These are phyloP conservation scores for Aspergillus hiratsukae DNA, from an alignment of 2,329 filamentous ascomycete genomes.

Conservation along the genomic window DNA sequence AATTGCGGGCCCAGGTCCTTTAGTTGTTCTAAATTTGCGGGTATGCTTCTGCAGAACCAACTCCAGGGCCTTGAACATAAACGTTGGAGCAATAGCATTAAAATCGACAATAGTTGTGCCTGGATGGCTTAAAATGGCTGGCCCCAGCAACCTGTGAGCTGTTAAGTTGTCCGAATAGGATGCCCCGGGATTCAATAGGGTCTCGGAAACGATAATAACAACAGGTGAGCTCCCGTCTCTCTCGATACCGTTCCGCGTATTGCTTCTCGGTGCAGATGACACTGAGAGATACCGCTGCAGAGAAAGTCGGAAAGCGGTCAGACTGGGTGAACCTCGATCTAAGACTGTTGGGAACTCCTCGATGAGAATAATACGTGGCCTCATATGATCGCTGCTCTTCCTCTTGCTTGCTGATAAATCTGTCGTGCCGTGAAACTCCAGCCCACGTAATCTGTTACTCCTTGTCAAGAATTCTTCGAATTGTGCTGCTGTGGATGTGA, in stretches of 20 bases:
- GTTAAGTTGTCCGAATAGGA: slow-evolving; percentile 88
- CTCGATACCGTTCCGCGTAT: slow-evolving; percentile 16
- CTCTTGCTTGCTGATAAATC: slow-evolving; percentile 1
- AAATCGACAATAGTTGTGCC: slow-evolving; percentile 81
- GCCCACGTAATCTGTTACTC: slow-evolving; percentile 71
- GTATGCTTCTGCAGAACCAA: slow-evolving; percentile 81
- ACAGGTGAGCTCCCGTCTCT: slow-evolving; percentile 60
- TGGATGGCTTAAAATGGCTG: slow-evolving; percentile 77
- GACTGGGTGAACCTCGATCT: slow-evolving; percentile 57
- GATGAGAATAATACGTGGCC: slow-evolving; percentile 61
- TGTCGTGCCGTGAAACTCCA: slow-evolving; percentile 46
- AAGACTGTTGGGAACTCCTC: slow-evolving; percentile 81
- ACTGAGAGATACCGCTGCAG: slow-evolving; percentile 71
- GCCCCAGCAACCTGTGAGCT: slow-evolving; percentile 80
- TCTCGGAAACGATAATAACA: slow-evolving; percentile 89
- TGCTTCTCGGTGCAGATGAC: slow-evolving; percentile 41
- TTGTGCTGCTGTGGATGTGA: slow-evolving; percentile 67
- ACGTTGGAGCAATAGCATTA: slow-evolving; percentile 82
- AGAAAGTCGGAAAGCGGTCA: slow-evolving; percentile 69
- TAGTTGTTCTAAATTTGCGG: slow-evolving; percentile 66
- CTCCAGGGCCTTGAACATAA: slow-evolving; percentile 79
- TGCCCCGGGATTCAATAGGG: slow-evolving; percentile 76
- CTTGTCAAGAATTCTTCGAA: slow-evolving; percentile 90
- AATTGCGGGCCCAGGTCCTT: slow-evolving; percentile 72
- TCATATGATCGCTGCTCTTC: slow-evolving; percentile 12